A percentile compares a stretch with the other conserved stretches of the same genome.
Evolutionary conservation across 768 basidiomycete genomes (phyloP).

Genomic region (Sistotremastrum niveocremeum): DNA sequence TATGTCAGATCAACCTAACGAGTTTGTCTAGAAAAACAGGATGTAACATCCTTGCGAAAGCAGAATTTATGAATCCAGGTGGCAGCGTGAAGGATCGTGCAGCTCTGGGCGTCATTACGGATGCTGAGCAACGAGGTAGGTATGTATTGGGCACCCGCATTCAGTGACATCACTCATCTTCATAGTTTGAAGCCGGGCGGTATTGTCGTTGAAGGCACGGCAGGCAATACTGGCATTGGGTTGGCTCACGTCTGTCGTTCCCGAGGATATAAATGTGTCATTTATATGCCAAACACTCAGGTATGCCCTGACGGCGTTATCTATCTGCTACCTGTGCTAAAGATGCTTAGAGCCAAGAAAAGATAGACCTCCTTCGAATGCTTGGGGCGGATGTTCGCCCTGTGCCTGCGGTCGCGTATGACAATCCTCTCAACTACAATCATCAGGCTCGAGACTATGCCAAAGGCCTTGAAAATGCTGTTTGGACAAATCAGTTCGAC

Average conservation of each 20-base stretch:
- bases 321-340: not conserved
- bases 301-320: conserved; percentile 20
- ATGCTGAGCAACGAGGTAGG: conserved; percentile 79
- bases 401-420: conserved; percentile 93
- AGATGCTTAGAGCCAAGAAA: conserved; percentile 72
- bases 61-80: conserved; percentile 97
- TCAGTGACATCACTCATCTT: not conserved
- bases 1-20: conserved; percentile 64
- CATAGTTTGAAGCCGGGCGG: conserved; percentile 78
- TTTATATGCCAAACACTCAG: conserved; percentile 97
- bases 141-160: conserved; percentile 22
- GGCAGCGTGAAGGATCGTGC: conserved; percentile 98
- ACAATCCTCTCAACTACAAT: conserved; percentile 93
- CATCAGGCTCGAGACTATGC: conserved; percentile 92
- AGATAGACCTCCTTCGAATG: conserved; percentile 95
- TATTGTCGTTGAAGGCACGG: conserved; percentile 94
- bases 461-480: conserved; percentile 53
- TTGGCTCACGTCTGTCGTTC: conserved; percentile 90
- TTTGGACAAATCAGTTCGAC: conserved; percentile 99
- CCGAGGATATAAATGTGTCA: conserved; percentile 92
- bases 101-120: conserved; percentile 72
- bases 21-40: conserved; percentile 72
- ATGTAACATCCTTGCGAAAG: conserved; percentile 81
- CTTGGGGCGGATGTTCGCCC: conserved; percentile 94
- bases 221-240: conserved; percentile 96